Evolutionary conservation across 2,329 filamentous ascomycete genomes (phyloP).

Genomic region (Capronia americana): DNA sequence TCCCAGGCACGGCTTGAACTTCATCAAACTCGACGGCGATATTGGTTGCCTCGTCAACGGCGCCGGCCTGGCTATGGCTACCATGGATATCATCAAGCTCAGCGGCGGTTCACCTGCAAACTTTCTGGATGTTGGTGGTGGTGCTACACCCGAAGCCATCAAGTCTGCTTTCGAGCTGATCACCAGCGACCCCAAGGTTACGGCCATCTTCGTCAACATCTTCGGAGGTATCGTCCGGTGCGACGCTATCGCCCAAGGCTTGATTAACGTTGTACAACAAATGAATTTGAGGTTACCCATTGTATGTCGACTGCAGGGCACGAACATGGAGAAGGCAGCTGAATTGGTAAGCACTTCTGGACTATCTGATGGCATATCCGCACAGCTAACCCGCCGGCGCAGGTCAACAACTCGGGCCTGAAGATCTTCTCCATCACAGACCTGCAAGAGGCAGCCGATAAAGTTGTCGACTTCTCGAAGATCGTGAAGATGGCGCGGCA

Average conservation of each 20-base stretch:
- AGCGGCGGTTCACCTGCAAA: constrained; percentile 96
- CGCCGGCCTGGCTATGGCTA: constrained; percentile 98
- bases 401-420: constrained; percentile 94
- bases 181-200: constrained; percentile 97
- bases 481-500: constrained; percentile 98
- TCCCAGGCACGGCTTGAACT: constrained; percentile 77
- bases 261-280: constrained; percentile 91
- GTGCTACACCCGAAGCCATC: constrained; percentile 95
- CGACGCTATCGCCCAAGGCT: constrained; percentile 93
- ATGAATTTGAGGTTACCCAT: constrained; percentile 97
- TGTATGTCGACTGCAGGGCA: constrained; percentile 95
- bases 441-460: constrained; percentile 95
- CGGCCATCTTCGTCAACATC: constrained; percentile 99
- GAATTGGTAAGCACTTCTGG: constrained; percentile 64
- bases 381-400: constrained; percentile 4
- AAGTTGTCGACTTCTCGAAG: constrained; percentile 98
- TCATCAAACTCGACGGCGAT: constrained; percentile 99
- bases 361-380: constrained; percentile 5
- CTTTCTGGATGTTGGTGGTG: constrained; percentile 98
- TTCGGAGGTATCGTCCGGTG: constrained; percentile 99
- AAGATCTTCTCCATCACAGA: constrained; percentile 99
- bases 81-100: constrained; percentile 99
- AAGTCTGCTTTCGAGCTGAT: constrained; percentile 98
- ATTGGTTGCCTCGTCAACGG: constrained; percentile 97
- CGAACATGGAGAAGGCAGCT: constrained; percentile 95